These are phyloP conservation scores for Didymella arachidicola DNA, from an alignment of 2,329 filamentous ascomycete species.

Conservation along the genomic window DNA sequence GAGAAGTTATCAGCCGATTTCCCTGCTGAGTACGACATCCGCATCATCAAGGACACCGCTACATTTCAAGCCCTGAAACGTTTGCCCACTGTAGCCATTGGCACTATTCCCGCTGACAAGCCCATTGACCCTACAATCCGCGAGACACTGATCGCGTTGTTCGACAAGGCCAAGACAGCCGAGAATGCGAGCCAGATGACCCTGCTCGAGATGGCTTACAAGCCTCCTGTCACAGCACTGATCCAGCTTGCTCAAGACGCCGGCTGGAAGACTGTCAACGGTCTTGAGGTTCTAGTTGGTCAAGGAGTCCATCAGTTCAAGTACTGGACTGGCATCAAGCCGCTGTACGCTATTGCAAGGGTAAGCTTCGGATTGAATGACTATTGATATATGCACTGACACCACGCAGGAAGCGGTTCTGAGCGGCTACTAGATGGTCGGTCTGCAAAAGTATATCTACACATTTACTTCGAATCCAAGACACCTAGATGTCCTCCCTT, in stretches of 20 bases:
- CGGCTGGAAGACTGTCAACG: slow-evolving; percentile 84
- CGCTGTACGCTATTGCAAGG: slow-evolving; percentile 74
- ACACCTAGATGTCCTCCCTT: neutral
- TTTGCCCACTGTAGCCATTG: slow-evolving; percentile 76
- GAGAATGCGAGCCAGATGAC: slow-evolving; percentile 54
- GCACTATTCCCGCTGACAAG: slow-evolving; percentile 88
- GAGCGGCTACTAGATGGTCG: slow-evolving; percentile 16
- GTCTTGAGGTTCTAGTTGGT: slow-evolving; percentile 85
- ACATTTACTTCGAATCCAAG: neutral
- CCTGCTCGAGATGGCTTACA: slow-evolving; percentile 95
- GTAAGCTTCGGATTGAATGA: slow-evolving; percentile 48
- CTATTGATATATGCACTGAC: slow-evolving; percentile 9
- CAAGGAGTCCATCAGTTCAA: slow-evolving; percentile 88
- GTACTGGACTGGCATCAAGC: slow-evolving; percentile 83
- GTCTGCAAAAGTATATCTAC: neutral
- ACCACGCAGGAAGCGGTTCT: slow-evolving; percentile 31
- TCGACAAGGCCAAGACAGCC: slow-evolving; percentile 49
- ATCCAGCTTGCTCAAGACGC: slow-evolving; percentile 82
- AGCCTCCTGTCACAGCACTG: slow-evolving; percentile 80
- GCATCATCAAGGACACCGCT: slow-evolving; percentile 59
- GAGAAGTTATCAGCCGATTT: slow-evolving; percentile 74
- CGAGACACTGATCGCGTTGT: slow-evolving; percentile 67
- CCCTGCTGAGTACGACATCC: slow-evolving; percentile 73
- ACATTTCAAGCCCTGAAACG: slow-evolving; percentile 56
- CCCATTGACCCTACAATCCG: slow-evolving; percentile 78